phyloP scores from a whole-genome alignment of 164 flowering plant species.

The Aristolochia californica region DNA sequence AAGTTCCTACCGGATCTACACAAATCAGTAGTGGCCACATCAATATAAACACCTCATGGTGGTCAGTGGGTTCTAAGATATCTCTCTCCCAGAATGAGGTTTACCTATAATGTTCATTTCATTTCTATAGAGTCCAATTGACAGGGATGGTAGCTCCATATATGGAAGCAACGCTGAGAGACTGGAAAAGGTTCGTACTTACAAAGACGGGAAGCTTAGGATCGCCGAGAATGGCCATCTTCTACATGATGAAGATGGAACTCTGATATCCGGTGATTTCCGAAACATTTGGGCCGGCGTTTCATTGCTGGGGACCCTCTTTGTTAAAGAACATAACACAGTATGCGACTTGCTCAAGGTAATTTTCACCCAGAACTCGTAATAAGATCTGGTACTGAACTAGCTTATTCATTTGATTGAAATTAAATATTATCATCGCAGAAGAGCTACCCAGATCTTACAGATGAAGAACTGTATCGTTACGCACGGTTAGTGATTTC shows the following conservation, averaged over 20 bases:
- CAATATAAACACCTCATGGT: constrained; percentile 40
- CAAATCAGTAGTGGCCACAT: constrained; percentile 18
- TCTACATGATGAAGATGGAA: constrained; percentile 21
- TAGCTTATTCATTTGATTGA: too few relatives aligned
- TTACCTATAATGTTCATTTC: too few relatives aligned
- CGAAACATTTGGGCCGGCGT: constrained; percentile 39
- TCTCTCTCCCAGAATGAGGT: too few relatives aligned
- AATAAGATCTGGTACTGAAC: too few relatives aligned
- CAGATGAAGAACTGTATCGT: constrained; percentile 28
- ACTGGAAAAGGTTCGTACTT: constrained; percentile 21
- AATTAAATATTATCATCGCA: constrained; percentile 1
- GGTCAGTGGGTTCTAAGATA: constrained; percentile 22
- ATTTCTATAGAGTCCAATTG: too few relatives aligned
- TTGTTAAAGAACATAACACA: constrained; percentile 35
- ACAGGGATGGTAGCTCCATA: constrained; percentile 36
- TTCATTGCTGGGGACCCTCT: constrained; percentile 32
- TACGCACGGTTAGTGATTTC: constrained; percentile 35
- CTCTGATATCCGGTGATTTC: constrained; percentile 30
- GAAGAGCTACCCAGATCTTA: constrained; percentile 11
- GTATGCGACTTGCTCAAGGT: constrained; percentile 36
- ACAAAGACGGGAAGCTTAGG: constrained; percentile 34
- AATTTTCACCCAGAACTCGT: too few relatives aligned
- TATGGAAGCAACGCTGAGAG: constrained; percentile 28
- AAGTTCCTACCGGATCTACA: constrained; percentile 18
- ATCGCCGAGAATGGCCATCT: constrained; percentile 28